Percentiles rank a stretch among this genome's conserved stretches.
Conservation (phyloP, 139 green algal species). For the Chlamydomonas asymmetrica region DNA sequence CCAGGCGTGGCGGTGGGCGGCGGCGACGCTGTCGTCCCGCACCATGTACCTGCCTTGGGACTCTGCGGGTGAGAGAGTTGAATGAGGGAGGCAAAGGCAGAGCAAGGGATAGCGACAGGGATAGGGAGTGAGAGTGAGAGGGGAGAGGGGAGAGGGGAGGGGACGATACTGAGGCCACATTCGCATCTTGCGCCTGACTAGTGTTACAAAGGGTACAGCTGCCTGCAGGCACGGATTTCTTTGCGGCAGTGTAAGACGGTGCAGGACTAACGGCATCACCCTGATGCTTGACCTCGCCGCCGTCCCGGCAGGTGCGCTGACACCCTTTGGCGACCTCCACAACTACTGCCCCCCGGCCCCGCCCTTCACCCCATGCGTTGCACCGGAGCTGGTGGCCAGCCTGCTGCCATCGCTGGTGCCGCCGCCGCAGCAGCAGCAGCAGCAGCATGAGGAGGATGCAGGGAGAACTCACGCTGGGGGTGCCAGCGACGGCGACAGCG, state of each 20-base stretch:
- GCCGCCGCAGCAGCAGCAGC: constrained; percentile 12
- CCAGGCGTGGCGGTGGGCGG: constrained; percentile 69
- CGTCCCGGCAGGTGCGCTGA: constrained; percentile 76
- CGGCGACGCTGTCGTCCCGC: constrained; percentile 68
- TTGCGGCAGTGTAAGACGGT: too few species aligned
- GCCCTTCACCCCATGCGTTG: constrained; percentile 48
- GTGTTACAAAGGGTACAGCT: not conserved
- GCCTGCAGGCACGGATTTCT: constrained; percentile 1
- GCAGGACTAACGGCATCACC: too few species aligned
- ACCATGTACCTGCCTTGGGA: constrained; percentile 70
- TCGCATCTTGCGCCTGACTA: too few species aligned
- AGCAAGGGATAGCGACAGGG: too few species aligned
- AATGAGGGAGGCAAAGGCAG: too few species aligned
- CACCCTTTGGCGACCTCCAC: constrained; percentile 84
- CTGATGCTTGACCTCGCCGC: too few species aligned
- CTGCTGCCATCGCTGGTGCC: not conserved
- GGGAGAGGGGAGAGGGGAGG: too few species aligned
- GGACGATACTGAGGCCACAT: too few species aligned
- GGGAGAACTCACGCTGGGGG: not conserved
- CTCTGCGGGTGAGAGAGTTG: constrained; percentile 15
- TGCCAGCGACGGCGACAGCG: not conserved
- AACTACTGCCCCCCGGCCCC: constrained; percentile 79
- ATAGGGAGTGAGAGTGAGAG: too few species aligned
- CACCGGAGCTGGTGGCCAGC: too few species aligned
- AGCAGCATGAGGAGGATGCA: not conserved